Conservation (phyloP, 2,329 filamentous ascomycete genomes). For the Emmonsiellopsis sp. region DNA sequence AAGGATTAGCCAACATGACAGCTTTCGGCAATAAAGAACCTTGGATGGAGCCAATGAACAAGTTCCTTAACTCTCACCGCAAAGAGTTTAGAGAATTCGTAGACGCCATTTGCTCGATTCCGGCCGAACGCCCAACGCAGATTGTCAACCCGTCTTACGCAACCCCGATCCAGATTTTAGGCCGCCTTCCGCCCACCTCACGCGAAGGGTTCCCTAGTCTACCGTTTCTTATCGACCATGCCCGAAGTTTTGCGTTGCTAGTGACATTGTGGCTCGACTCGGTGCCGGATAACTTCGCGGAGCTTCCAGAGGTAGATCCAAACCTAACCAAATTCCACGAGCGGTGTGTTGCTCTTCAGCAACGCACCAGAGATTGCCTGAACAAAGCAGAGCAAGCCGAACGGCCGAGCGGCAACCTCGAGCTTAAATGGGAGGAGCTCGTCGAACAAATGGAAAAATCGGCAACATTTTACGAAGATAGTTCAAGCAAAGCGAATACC, state of each 20-base stretch:
- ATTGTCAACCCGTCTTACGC: conserved; percentile 76
- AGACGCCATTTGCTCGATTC: conserved; percentile 75
- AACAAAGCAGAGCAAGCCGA: conserved; percentile 40
- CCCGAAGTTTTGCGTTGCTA: conserved; percentile 73
- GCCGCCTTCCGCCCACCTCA: conserved; percentile 67
- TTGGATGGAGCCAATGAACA: conserved; percentile 99
- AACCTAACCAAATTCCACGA: conserved; percentile 35
- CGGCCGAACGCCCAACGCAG: conserved; percentile 57
- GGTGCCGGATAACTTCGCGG: conserved; percentile 31
- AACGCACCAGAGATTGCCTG: conserved; percentile 38
- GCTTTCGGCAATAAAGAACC: conserved; percentile 89
- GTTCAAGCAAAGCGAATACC: conserved; percentile 28
- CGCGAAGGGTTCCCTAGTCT: conserved; percentile 88
- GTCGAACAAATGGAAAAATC: conserved; percentile 40
- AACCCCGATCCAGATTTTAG: conserved; percentile 82
- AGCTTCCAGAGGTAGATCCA: conserved; percentile 29
- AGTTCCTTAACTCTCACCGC: conserved; percentile 66
- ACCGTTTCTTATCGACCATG: conserved; percentile 85
- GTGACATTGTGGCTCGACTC: conserved; percentile 51
- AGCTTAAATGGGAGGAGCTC: conserved; percentile 42
- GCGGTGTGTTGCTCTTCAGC: conserved; percentile 32
- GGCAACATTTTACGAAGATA: conserved; percentile 34
- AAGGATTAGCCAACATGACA: conserved; percentile 82
- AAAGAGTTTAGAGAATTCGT: conserved; percentile 79
- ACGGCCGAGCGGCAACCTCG: conserved; percentile 36